A percentile compares a stretch with the other conserved stretches of the same genome.
Evolutionary conservation across 2,329 filamentous ascomycete species (phyloP).

Genomic region (Celoporthe dispersa): DNA sequence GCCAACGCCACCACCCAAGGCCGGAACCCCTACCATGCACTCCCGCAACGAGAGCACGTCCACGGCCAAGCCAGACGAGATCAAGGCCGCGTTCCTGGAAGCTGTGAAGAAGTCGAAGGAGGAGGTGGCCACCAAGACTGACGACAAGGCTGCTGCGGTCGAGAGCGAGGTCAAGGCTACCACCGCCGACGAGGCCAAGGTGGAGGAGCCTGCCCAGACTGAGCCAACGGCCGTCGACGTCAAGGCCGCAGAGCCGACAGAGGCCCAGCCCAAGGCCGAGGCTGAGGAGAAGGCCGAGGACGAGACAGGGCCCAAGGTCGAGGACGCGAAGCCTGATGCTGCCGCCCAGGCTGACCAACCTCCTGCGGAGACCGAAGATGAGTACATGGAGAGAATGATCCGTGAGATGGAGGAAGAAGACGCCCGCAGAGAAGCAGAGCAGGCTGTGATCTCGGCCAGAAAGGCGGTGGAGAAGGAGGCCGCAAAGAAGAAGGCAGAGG

Average conservation of each 20-base stretch:
- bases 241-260: slow-evolving; percentile 32
- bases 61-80: slow-evolving; percentile 76
- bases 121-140: slow-evolving; percentile 46
- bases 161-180: slow-evolving; percentile 34
- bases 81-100: slow-evolving; percentile 80
- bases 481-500: slow-evolving; percentile 47
- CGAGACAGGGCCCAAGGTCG: slow-evolving; percentile 43
- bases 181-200: slow-evolving; percentile 33
- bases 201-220: slow-evolving; percentile 34
- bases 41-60: slow-evolving; percentile 71
- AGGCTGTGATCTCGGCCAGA: slow-evolving; percentile 47
- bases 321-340: slow-evolving; percentile 43
- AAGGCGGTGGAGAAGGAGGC: slow-evolving; percentile 53
- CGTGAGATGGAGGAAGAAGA: slow-evolving; percentile 65
- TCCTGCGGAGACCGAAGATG: slow-evolving; percentile 43
- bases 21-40: slow-evolving; percentile 67
- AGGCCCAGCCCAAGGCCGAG: slow-evolving; percentile 21
- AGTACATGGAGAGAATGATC: slow-evolving; percentile 64
- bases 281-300: slow-evolving; percentile 33
- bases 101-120: slow-evolving; percentile 70
- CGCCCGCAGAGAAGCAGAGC: slow-evolving; percentile 53
- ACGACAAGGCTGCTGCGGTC: slow-evolving; percentile 37
- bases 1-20: slow-evolving; percentile 79
- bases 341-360: slow-evolving; percentile 37
- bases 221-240: slow-evolving; percentile 35